These are phyloP conservation scores for Sparassis latifolia DNA, from an alignment of 1,284 basidiomycete genomes.

Conservation along the genomic window DNA sequence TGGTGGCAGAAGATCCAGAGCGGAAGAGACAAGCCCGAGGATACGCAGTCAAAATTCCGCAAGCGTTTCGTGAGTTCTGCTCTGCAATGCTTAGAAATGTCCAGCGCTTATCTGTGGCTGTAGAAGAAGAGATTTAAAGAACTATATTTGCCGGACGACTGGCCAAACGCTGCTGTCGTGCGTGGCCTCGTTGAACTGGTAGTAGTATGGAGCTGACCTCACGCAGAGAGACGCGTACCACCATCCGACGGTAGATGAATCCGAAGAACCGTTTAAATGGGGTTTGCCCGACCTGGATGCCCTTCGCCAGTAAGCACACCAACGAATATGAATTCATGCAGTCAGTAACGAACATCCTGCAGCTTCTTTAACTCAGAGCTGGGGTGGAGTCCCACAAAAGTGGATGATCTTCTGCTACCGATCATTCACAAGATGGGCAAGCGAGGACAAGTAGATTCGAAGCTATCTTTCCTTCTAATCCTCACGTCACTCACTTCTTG, in stretches of 20 bases:
- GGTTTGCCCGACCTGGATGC: constrained; percentile 93
- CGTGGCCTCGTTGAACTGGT: constrained; percentile 19
- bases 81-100: background rate
- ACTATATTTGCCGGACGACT: constrained; percentile 78
- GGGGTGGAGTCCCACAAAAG: constrained; percentile 82
- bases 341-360: background rate
- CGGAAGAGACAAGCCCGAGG: constrained; percentile 73
- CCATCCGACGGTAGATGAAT: constrained; percentile 84
- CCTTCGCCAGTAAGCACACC: constrained; percentile 60
- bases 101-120: constrained; percentile 7
- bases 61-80: constrained; percentile 71
- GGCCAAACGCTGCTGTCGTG: constrained; percentile 90
- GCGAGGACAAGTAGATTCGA: constrained; percentile 54
- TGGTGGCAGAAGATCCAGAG: constrained; percentile 97
- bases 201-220: background rate
- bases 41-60: constrained; percentile 72
- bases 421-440: constrained; percentile 89
- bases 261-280: constrained; percentile 96
- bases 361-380: constrained; percentile 86
- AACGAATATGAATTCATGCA: no score
- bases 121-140: constrained; percentile 89
- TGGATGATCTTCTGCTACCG: constrained; percentile 88
- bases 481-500: constrained; percentile 4
- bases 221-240: constrained; percentile 86
- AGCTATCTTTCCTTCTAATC: background rate